Evolutionary conservation across 2,329 filamentous ascomycete genomes (phyloP).

Genomic region (Colletotrichum echinochloae): DNA sequence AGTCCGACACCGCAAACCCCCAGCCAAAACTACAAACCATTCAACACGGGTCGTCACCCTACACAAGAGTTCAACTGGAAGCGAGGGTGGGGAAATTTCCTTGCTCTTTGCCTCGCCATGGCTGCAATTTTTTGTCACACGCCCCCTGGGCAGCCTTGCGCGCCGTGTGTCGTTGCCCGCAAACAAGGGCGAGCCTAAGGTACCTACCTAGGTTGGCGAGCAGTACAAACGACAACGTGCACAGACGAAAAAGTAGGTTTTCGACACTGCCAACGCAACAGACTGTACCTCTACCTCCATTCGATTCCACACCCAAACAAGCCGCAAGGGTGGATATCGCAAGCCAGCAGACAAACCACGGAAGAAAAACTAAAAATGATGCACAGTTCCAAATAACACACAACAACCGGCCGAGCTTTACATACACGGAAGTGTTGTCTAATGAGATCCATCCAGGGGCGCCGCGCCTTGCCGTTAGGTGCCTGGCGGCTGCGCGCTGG

Average conservation of each 20-base stretch:
- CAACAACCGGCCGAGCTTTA: constrained; percentile 40
- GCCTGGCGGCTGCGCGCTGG: constrained; percentile 36
- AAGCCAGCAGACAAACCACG: constrained; percentile 25
- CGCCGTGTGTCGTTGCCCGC: constrained; percentile 6
- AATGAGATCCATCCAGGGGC: constrained; percentile 42
- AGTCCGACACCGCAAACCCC: constrained; percentile 8
- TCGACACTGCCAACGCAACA: too few species aligned
- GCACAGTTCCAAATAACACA: constrained; percentile 30
- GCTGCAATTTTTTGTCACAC: constrained; percentile 28
- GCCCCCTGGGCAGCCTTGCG: constrained; percentile 1
- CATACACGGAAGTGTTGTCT: constrained; percentile 42
- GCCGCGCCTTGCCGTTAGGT: constrained; percentile 41
- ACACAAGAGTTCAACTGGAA: constrained; percentile 21
- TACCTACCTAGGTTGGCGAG: not conserved
- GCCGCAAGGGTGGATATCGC: constrained; percentile 27
- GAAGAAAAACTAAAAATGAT: constrained; percentile 27
- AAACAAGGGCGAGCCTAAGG: constrained; percentile 11
- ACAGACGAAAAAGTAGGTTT: too few species aligned
- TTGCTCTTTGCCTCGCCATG: constrained; percentile 24
- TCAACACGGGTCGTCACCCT: constrained; percentile 18
- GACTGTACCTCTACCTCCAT: constrained; percentile 36
- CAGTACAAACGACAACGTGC: constrained; percentile 20
- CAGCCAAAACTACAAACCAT: constrained; percentile 12
- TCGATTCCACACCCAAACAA: constrained; percentile 10
- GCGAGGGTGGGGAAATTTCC: constrained; percentile 11